Percentiles rank a stretch among this genome's conserved stretches.
Evolutionary conservation across 2,329 filamentous ascomycete species (phyloP).

Genomic region (Dryadomyces quercivorus): DNA sequence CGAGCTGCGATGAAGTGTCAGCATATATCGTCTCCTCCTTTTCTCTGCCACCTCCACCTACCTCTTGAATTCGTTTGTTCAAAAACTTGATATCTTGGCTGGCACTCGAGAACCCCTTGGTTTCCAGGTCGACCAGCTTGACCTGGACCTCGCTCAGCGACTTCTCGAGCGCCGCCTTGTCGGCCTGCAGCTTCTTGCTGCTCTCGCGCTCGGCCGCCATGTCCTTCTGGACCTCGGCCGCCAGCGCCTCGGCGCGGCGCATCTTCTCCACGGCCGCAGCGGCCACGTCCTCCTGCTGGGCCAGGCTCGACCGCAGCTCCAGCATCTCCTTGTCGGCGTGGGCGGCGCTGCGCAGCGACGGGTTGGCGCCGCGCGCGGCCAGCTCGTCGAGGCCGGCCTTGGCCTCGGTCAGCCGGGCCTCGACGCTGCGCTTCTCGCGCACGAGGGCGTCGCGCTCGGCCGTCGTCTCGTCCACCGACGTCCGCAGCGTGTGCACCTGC

Average conservation of each 20-base stretch:
- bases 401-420: conserved; percentile 75
- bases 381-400: conserved; percentile 82
- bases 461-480: conserved; percentile 72
- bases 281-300: conserved; percentile 87
- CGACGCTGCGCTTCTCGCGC: conserved; percentile 82
- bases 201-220: conserved; percentile 75
- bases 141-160: conserved; percentile 82
- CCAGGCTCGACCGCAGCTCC: conserved; percentile 76
- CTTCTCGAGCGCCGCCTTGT: conserved; percentile 85
- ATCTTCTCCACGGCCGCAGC: conserved; percentile 93
- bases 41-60: conserved; percentile 23
- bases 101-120: conserved; percentile 88
- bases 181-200: conserved; percentile 70
- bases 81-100: conserved; percentile 94
- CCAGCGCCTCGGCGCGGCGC: conserved; percentile 80
- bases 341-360: conserved; percentile 80
- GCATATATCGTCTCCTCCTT: not conserved
- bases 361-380: conserved; percentile 69
- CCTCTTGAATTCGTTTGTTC: conserved; percentile 89
- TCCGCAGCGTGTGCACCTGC: conserved; percentile 74
- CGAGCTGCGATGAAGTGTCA: conserved; percentile 57
- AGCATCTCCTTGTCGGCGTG: conserved; percentile 67
- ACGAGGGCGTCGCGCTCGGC: conserved; percentile 74
- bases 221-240: conserved; percentile 85
- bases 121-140: conserved; percentile 83